Conservation (phyloP, 2,329 filamentous ascomycete genomes). For the Chaetomiaceae sp. region DNA sequence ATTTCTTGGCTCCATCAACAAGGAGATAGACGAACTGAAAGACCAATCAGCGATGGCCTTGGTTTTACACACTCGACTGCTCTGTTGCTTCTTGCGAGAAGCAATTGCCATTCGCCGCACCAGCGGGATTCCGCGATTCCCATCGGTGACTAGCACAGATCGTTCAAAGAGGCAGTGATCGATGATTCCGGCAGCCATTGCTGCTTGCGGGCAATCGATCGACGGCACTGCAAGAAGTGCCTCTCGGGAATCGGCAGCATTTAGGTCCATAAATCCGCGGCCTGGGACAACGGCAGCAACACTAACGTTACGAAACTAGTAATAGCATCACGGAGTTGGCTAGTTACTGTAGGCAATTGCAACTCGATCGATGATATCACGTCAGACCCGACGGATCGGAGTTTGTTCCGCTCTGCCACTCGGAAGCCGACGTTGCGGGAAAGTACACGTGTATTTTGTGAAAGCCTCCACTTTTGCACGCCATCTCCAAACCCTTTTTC, state of each 20-base stretch:
- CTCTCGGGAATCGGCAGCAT: no score
- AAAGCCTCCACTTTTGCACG: no score
- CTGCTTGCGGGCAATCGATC: not conserved
- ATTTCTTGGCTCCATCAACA: conserved; percentile 13
- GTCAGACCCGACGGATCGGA: not conserved
- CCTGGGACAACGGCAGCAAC: not conserved
- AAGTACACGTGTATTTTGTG: no score
- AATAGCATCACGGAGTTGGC: not conserved
- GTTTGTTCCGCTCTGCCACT: not conserved
- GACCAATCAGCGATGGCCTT: conserved; percentile 10
- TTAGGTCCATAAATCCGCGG: no score
- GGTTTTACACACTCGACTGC: no score
- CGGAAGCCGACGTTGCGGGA: no score
- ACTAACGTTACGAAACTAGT: not conserved
- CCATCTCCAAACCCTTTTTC: no score
- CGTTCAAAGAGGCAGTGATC: not conserved
- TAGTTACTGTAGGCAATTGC: not conserved
- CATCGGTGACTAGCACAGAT: conserved; percentile 2
- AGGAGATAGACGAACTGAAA: not conserved
- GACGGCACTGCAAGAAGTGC: no score
- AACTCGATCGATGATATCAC: not conserved
- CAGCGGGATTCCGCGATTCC: conserved; percentile 18
- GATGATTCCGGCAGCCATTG: not conserved
- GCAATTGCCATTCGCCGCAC: conserved; percentile 18
- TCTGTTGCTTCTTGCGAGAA: not conserved